Evolutionary conservation across 2,329 filamentous ascomycete genomes (phyloP), one percentile per base, ranked within the genome.

Genomic region (Fusarium lyarnte): DNA sequence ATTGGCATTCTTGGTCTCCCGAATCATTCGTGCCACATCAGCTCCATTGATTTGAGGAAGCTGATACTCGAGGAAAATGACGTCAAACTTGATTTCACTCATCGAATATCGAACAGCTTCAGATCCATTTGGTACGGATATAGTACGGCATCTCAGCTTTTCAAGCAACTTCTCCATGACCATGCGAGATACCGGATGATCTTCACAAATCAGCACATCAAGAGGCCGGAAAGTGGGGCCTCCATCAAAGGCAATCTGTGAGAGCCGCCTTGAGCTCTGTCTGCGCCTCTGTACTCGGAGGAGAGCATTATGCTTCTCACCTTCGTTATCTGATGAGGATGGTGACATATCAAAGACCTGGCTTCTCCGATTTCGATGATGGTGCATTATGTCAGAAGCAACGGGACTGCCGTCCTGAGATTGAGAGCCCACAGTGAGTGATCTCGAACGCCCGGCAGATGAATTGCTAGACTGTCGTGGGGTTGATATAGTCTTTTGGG

Each of bases 161-260:
- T 99, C 96, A 58, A 99, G 87, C 12, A 99, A 85, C 77, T 97
- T 96, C 79, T 99, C 96, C 95, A 99, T 98, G n/a, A 99, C 95
- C 85, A 99, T 91, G 27, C 95, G 90, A 10, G 96, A 97, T 8
- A 99, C 95, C 0, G 96, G 96, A 80, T 99, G 96, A 78, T 99
- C 96, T 83, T 99, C 96, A 79, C 96, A 98, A 57, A 99, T 97
- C 57, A 99, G 86, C 10, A 99, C 93, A 81, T 99, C 96, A 57
- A 99, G 84, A 4, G 96, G 94, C 35, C 96, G 89, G 83, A 98
- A 99, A 39, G 91, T 89, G 6, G 96, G 96, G 0, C 92, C 92
- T 58, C 95, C 94, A 43, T 92, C 89, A 41, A 97, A 86, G 55
- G 92, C 95, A 77, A 98, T 95, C 77, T 97, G 94, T 1, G 96